Base-by-base conservation (phyloP, 495 filamentous ascomycete species). In the Polyplosphaeria fusca region DNA sequence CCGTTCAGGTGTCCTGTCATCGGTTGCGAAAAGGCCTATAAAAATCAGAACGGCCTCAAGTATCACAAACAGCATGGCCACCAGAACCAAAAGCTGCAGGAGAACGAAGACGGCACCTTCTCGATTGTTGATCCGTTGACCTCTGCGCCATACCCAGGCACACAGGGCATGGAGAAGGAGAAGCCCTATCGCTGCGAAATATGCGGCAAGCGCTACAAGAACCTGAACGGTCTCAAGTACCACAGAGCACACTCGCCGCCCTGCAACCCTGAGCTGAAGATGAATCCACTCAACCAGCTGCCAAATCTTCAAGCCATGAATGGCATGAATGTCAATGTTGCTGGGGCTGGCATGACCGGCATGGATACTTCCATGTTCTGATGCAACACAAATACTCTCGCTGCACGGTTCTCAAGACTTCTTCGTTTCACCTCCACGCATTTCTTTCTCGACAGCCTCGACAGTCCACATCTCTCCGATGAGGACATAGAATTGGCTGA, bases 161-260 rank as follows among this genome's bases (percentile, higher is more conserved):
- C 95, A 7, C 76, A 94, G 11, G 94, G 94, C 7, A 99, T 99
- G 94, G 93, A 99, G 74, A 99, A 97, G 70, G 91, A 96, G 74
- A 99, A 99, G 72, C 93, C 93, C 4, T 96, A 97, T 73, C 88
- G 89, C 67, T 99, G 93, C 71, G 89, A 96, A 45, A 82, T 88
- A 14, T 99, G 93, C 67, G 91, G 93, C 60, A 99, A 99, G 76
- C 85, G 93, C 22, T 99, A 99, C 76, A 99, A 99, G 83, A 99
- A 99, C 68, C 72, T 99, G 45, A 99, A 99, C 57, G 70, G 72
- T 19, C 65, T 75, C 37, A 73, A 75, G 49, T 73, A 75, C 52
- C 70, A 75, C 52, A 66, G 68, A 19, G 61, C 72, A 47, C 71
- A 74, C 53, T 56, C 62, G 18, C 66, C 70, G 19, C 62, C 57